phyloP scores from a whole-genome alignment of 2,329 filamentous ascomycete species.

The Epicoccum sorghinum region DNA sequence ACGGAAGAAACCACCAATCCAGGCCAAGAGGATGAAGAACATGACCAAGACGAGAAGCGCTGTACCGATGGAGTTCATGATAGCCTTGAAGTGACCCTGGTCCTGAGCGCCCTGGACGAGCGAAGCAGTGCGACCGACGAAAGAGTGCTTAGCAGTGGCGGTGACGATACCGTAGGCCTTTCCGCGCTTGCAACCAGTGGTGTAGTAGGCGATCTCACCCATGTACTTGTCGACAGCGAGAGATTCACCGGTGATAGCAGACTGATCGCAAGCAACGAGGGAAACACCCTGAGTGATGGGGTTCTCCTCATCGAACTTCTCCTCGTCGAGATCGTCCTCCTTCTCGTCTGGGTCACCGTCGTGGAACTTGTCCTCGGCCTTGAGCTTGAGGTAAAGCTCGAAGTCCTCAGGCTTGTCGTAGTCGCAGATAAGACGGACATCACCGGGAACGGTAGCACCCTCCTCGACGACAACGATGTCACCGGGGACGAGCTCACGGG shows the following conservation, averaged over 20 bases:
- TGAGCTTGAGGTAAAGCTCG: conserved; percentile 69
- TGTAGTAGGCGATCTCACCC: conserved; percentile 78
- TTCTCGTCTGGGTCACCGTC: conserved; percentile 66
- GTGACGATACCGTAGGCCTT: conserved; percentile 74
- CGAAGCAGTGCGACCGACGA: conserved; percentile 76
- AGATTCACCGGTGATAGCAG: conserved; percentile 81
- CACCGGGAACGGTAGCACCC: conserved; percentile 72
- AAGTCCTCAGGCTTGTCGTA: conserved; percentile 72
- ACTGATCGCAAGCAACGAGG: conserved; percentile 76
- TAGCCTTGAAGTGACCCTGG: conserved; percentile 70
- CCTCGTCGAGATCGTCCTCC: conserved; percentile 66
- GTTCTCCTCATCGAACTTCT: conserved; percentile 61
- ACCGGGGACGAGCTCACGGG: conserved; percentile 75
- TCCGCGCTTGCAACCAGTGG: conserved; percentile 80
- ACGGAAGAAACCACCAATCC: conserved; percentile 82
- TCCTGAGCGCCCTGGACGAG: conserved; percentile 77
- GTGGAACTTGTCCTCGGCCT: conserved; percentile 57
- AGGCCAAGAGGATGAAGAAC: conserved; percentile 75
- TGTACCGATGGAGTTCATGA: conserved; percentile 83
- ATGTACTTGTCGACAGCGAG: conserved; percentile 81
- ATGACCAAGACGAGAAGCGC: conserved; percentile 76
- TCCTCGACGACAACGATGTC: conserved; percentile 78
- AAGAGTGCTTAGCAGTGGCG: conserved; percentile 72
- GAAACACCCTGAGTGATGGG: conserved; percentile 66
- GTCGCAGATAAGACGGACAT: conserved; percentile 74